Percentiles rank a stretch among this genome's conserved stretches.
phyloP scores from a whole-genome alignment of 805 yeast species.

The Schwanniomyces sp. region DNA sequence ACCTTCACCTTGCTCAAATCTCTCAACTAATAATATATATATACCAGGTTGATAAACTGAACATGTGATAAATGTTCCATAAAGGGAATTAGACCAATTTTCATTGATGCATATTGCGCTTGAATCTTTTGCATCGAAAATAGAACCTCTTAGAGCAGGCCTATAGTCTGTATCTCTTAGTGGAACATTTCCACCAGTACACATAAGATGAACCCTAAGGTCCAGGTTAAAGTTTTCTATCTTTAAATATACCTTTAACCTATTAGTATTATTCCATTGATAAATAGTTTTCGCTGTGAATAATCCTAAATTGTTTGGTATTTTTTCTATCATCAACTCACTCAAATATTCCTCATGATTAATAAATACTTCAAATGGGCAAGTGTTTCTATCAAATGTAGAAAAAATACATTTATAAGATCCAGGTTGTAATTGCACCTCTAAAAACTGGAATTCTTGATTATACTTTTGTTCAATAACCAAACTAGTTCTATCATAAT shows the following conservation, averaged over 20 bases:
- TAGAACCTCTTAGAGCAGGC: slow-evolving; percentile 47
- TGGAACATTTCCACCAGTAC: slow-evolving; percentile 9
- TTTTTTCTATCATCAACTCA: slow-evolving; percentile 10
- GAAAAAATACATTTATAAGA: slow-evolving; percentile 49
- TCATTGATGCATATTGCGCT: slow-evolving; percentile 34
- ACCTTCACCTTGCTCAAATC: slow-evolving; percentile 50
- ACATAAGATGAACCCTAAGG: slow-evolving; percentile 25
- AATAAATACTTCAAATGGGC: slow-evolving; percentile 30
- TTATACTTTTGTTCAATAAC: slow-evolving; percentile 35
- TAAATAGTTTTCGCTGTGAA: slow-evolving; percentile 23
- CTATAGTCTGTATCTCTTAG: slow-evolving; percentile 31
- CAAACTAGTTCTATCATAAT: slow-evolving; percentile 29
- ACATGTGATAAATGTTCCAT: slow-evolving; percentile 44
- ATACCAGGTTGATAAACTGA: slow-evolving; percentile 20
- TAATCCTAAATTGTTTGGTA: slow-evolving; percentile 33
- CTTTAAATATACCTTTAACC: slow-evolving; percentile 33
- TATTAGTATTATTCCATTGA: slow-evolving; percentile 41
- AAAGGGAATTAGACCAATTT: slow-evolving; percentile 40
- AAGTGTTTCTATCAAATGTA: slow-evolving; percentile 35
- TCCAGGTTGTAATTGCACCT: slow-evolving; percentile 27
- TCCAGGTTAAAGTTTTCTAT: slow-evolving; percentile 17
- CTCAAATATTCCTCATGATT: slow-evolving; percentile 17
- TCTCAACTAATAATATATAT: slow-evolving; percentile 45
- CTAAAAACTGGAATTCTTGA: slow-evolving; percentile 15
- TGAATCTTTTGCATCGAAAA: slow-evolving; percentile 30